phyloP scores from a whole-genome alignment of 2,329 filamentous ascomycete genomes.

The Ophiobolus disseminans region DNA sequence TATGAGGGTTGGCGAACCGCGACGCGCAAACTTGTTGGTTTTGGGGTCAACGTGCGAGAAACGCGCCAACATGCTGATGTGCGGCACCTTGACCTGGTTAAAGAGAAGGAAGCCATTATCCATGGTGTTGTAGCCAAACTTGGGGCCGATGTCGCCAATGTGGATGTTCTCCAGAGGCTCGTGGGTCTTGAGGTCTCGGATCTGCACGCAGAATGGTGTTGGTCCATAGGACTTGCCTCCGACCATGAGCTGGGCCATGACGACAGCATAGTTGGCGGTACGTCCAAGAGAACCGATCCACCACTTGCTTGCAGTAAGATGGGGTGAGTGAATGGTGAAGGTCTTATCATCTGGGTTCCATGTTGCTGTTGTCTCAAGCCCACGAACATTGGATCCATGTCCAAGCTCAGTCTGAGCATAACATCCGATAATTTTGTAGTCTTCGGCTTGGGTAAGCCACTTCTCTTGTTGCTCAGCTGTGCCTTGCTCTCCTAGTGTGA shows the following conservation, averaged over 20 bases:
- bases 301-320: conserved; percentile 80
- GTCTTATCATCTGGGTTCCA: conserved; percentile 78
- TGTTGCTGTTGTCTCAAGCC: conserved; percentile 72
- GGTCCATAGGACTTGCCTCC: conserved; percentile 73
- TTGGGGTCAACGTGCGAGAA: conserved; percentile 73
- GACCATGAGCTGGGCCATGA: conserved; percentile 79
- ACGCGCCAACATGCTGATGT: conserved; percentile 74
- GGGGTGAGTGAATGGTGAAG: conserved; percentile 76
- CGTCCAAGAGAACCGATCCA: conserved; percentile 82
- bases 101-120: conserved; percentile 82
- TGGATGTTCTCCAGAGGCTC: conserved; percentile 62
- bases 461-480: conserved; percentile 75
- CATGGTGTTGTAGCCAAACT: conserved; percentile 82
- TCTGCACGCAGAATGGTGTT: conserved; percentile 79
- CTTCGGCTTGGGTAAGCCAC: conserved; percentile 72
- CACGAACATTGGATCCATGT: conserved; percentile 72
- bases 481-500: conserved; percentile 74
- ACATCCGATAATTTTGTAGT: conserved; percentile 77
- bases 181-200: conserved; percentile 62
- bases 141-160: conserved; percentile 81
- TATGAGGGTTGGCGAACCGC: conserved; percentile 70
- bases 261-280: conserved; percentile 77
- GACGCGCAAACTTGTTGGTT: conserved; percentile 72
- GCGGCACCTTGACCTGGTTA: conserved; percentile 77
- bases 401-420: conserved; percentile 84